Percentiles rank a stretch among this genome's conserved stretches.
Conservation (phyloP, 2,329 filamentous ascomycete genomes). For the Atkinsonella hypoxylon region DNA sequence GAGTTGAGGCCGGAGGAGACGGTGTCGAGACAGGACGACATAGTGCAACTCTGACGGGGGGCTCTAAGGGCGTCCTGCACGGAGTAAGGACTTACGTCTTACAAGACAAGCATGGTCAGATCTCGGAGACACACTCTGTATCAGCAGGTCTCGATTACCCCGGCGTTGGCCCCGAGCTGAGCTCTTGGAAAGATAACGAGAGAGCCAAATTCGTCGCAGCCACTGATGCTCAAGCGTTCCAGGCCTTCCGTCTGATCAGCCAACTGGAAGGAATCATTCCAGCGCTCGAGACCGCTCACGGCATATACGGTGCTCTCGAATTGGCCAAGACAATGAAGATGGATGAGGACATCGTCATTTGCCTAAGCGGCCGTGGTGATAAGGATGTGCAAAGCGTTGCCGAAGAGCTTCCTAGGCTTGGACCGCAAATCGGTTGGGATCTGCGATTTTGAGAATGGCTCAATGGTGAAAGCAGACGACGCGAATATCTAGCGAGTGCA, state of each 20-base stretch:
- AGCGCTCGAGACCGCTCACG: conserved; percentile 86
- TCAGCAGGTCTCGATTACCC: conserved; percentile 96
- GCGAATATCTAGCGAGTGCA: too few relatives aligned
- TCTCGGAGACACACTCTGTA: conserved; percentile 88
- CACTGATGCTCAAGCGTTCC: conserved; percentile 82
- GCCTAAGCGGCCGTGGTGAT: conserved; percentile 83
- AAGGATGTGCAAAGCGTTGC: conserved; percentile 99
- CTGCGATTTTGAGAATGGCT: conserved; percentile 39
- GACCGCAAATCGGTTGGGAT: conserved; percentile 75
- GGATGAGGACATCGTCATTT: conserved; percentile 85
- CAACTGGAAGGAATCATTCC: conserved; percentile 95
- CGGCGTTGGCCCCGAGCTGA: conserved; percentile 86
- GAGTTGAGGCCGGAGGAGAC: conserved; percentile 91
- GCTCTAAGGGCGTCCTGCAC: conserved; percentile 85
- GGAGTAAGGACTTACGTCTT: conserved; percentile 93
- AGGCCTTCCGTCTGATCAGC: conserved; percentile 72
- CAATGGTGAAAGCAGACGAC: too few relatives aligned
- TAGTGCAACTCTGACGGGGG: conserved; percentile 76
- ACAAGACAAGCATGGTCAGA: conserved; percentile 86
- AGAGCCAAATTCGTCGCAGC: conserved; percentile 83
- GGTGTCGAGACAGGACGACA: conserved; percentile 78
- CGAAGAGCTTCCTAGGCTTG: conserved; percentile 79
- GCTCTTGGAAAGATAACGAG: conserved; percentile 81
- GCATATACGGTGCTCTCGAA: conserved; percentile 78
- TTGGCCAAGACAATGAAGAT: conserved; percentile 86